A percentile compares a stretch with the other conserved stretches of the same genome.
phyloP scores from a whole-genome alignment of 352 stramenopile genomes.

The Hyaloperonospora arabidopsidis region DNA sequence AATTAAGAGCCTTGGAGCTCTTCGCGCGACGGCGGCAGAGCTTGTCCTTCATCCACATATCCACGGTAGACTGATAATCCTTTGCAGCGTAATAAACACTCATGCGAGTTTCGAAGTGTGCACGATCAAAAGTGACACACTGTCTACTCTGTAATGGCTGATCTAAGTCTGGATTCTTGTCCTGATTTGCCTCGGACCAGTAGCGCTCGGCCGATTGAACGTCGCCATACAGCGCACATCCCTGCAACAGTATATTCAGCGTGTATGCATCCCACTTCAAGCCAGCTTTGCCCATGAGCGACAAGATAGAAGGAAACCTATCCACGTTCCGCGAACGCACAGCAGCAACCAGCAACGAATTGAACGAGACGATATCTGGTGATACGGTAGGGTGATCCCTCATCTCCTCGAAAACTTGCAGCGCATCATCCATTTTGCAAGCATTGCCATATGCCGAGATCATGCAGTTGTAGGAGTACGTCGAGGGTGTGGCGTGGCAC shows the following conservation, averaged over 20 bases:
- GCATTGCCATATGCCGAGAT: slow-evolving; percentile 75
- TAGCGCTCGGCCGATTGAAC: slow-evolving; percentile 42
- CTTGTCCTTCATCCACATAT: slow-evolving; percentile 51
- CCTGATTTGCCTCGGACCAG: slow-evolving; percentile 41
- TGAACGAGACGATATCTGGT: slow-evolving; percentile 63
- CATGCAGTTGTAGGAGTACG: slow-evolving; percentile 80
- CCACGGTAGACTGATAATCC: slow-evolving; percentile 42
- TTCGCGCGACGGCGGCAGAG: slow-evolving; percentile 55
- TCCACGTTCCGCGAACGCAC: slow-evolving; percentile 49
- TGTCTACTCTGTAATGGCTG: slow-evolving; percentile 20
- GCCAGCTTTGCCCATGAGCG: slow-evolving; percentile 35
- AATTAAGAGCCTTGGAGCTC: slow-evolving; percentile 77
- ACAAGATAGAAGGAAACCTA: slow-evolving; percentile 46
- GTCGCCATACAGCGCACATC: slow-evolving; percentile 39
- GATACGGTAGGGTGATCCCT: slow-evolving; percentile 17
- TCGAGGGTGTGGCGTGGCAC: slow-evolving; percentile 41
- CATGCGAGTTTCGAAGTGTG: slow-evolving; percentile 72
- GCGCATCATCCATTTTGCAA: slow-evolving; percentile 49
- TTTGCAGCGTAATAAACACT: slow-evolving; percentile 52
- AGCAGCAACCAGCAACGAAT: slow-evolving; percentile 52
- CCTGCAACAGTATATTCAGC: slow-evolving; percentile 67
- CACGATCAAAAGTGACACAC: slow-evolving; percentile 45
- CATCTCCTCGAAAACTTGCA: slow-evolving; percentile 49
- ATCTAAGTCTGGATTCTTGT: slow-evolving; percentile 5
- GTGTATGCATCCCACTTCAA: slow-evolving; percentile 70